Evolutionary conservation across 805 yeast species (phyloP).

Genomic region (Starmerella davenportii): DNA sequence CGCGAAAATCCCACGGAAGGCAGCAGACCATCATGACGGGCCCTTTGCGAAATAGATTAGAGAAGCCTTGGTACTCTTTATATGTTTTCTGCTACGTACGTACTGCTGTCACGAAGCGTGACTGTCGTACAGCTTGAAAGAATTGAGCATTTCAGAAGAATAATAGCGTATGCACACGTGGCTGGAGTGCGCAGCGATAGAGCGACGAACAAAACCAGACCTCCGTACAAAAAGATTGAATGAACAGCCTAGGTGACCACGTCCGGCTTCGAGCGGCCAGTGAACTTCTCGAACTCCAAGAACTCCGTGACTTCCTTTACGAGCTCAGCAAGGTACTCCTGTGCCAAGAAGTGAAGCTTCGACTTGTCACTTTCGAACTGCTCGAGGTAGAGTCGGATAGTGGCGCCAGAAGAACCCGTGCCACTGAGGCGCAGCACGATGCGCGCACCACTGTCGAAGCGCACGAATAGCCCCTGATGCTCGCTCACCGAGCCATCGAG

Average conservation of each 20-base stretch:
- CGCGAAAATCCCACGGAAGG: no score
- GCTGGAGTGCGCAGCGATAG: no score
- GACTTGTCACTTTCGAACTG: conserved; percentile 46
- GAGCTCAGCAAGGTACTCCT: conserved; percentile 47
- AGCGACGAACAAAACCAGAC: no score
- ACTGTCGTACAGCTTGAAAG: no score
- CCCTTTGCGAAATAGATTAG: no score
- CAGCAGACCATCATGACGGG: no score
- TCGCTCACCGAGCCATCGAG: conserved; percentile 77
- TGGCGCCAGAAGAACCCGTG: conserved; percentile 95
- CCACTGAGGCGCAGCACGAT: conserved; percentile 85
- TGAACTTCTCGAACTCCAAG: conserved; percentile 49
- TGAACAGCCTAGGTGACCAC: conserved; percentile 73
- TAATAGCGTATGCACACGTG: no score
- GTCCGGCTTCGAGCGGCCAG: conserved; percentile 75
- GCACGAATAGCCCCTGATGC: conserved; percentile 78
- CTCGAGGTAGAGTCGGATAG: conserved; percentile 82
- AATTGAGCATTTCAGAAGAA: no score
- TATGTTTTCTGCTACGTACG: no score
- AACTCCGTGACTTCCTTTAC: conserved; percentile 46
- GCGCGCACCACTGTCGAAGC: conserved; percentile 64
- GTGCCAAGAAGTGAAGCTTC: conserved; percentile 33
- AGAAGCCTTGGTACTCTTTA: no score
- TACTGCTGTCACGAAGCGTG: no score
- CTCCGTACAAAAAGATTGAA: no score